phyloP scores from a whole-genome alignment of 441 rosid genomes.

The Syzygium malaccense region DNA sequence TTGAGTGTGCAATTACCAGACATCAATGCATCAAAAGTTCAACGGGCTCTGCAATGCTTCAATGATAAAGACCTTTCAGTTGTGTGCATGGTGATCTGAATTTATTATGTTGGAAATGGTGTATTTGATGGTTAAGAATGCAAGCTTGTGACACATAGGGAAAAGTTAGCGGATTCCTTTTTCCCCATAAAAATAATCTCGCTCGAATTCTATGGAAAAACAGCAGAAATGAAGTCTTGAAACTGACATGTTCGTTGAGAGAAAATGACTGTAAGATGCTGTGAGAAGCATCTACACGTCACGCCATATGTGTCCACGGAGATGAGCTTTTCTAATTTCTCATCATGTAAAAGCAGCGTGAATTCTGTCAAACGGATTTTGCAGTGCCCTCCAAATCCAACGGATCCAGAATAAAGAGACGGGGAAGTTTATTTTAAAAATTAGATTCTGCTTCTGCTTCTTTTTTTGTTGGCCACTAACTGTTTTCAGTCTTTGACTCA shows the following conservation, averaged over 20 bases:
- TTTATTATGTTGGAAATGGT: background rate
- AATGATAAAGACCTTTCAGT: fast-evolving
- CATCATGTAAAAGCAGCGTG: background rate
- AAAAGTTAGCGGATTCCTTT: background rate
- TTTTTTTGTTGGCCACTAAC: no score
- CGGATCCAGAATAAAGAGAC: no score
- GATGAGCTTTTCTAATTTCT: background rate
- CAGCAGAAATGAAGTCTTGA: background rate
- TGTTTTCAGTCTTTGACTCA: no score
- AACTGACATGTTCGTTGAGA: background rate
- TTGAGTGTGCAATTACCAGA: background rate
- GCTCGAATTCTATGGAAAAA: no score
- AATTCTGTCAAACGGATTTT: background rate
- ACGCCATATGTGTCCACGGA: background rate
- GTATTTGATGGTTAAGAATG: background rate
- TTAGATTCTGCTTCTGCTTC: no score
- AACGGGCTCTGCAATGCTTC: background rate
- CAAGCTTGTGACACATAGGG: background rate
- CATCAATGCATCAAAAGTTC: background rate
- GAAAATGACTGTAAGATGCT: background rate
- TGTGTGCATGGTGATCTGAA: background rate
- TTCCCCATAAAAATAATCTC: no score
- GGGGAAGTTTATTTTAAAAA: no score
- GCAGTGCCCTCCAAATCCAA: background rate
- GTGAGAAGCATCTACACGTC: background rate